phyloP scores from a whole-genome alignment of 169 alveolate species.

The Plasmodium knowlesi region DNA sequence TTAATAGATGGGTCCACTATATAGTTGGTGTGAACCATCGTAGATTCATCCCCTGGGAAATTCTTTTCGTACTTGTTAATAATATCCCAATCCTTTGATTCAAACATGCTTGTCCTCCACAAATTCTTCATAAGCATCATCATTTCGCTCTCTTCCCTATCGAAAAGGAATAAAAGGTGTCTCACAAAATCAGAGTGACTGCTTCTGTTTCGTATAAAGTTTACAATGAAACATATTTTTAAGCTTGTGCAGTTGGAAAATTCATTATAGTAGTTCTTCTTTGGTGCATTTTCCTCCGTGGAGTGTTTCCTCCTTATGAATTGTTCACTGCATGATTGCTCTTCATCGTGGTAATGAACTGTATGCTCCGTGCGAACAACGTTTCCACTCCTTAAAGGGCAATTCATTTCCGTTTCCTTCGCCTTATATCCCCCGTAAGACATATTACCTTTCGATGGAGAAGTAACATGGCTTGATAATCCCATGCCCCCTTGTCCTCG shows the following conservation, averaged over 20 bases:
- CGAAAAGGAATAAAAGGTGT: slow-evolving; percentile 4
- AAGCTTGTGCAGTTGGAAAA: slow-evolving; percentile 16
- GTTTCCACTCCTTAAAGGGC: not conserved
- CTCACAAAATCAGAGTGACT: not conserved
- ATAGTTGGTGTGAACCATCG: not conserved
- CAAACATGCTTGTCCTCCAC: not conserved
- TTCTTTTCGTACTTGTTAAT: slow-evolving; percentile 12
- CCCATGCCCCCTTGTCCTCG: not conserved
- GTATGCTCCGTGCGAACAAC: not conserved
- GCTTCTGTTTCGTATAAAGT: slow-evolving; percentile 8
- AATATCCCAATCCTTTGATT: not conserved
- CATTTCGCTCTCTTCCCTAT: slow-evolving; percentile 21
- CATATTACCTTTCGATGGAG: not conserved
- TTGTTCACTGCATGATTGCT: not conserved
- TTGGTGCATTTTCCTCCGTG: not conserved
- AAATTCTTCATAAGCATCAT: not conserved
- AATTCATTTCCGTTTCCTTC: not conserved
- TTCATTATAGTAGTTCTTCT: slow-evolving; percentile 3
- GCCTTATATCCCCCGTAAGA: not conserved
- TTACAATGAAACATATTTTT: slow-evolving; percentile 38
- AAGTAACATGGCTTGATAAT: not conserved
- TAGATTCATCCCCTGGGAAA: not conserved
- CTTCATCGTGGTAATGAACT: not conserved
- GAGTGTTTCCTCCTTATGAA: not conserved
- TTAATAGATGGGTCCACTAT: not conserved